Conservation (phyloP, 1,284 basidiomycete genomes). For the Papiliotrema laurentii region DNA sequence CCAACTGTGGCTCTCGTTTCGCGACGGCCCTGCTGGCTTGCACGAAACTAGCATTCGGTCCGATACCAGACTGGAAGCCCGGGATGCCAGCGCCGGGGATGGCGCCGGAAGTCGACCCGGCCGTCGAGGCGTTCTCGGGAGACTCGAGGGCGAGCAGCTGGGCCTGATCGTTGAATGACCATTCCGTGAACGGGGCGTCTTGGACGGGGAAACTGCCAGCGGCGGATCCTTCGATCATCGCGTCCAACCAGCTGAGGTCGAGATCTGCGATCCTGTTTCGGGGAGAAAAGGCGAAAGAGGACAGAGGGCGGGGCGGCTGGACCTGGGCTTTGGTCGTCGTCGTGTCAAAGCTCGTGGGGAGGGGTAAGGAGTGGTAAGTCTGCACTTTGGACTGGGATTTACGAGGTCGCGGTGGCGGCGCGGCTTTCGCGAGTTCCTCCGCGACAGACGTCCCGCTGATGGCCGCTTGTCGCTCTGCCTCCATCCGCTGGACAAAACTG, state of each 20-base stretch:
- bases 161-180: slow-evolving; percentile 35
- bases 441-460: too few relatives aligned
- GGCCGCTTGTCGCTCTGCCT: too few relatives aligned
- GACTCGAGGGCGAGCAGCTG: slow-evolving; percentile 35
- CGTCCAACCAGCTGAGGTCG: slow-evolving; percentile 23
- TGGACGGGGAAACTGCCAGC: slow-evolving; percentile 4
- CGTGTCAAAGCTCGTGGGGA: too few relatives aligned
- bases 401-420: too few relatives aligned
- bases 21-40: background rate
- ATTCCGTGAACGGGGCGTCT: slow-evolving; percentile 6
- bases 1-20: slow-evolving; percentile 32
- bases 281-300: slow-evolving; percentile 17
- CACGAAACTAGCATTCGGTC: too few relatives aligned
- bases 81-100: background rate
- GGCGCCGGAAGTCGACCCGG: background rate
- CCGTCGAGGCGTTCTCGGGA: slow-evolving; percentile 20
- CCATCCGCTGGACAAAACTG: too few relatives aligned
- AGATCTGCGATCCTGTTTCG: background rate
- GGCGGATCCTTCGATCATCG: slow-evolving; percentile 12
- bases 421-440: too few relatives aligned
- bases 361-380: too few relatives aligned
- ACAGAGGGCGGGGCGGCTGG: slow-evolving; percentile 7
- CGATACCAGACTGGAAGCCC: background rate
- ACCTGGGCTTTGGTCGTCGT: background rate
- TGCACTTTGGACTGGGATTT: too few relatives aligned